phyloP scores from a whole-genome alignment of 108 stramenopile genomes.

The Skeletonema menzelii region DNA sequence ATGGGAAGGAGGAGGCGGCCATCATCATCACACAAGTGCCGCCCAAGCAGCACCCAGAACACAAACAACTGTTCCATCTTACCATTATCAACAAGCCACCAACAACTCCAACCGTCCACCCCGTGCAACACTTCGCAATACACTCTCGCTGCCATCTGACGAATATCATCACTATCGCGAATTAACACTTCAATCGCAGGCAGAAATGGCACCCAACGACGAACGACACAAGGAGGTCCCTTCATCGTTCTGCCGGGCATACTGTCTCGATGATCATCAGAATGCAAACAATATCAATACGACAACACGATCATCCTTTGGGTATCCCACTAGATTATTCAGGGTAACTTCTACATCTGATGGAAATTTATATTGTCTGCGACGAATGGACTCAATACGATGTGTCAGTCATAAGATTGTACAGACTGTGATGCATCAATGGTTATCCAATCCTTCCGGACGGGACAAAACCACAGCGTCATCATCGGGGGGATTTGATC shows the following conservation, averaged over 20 bases:
- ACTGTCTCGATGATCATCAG: slow-evolving; percentile 35
- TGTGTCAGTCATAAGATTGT: slow-evolving; percentile 82
- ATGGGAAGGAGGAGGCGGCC: slow-evolving; percentile 2
- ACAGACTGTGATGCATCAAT: slow-evolving; percentile 63
- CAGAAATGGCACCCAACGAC: slow-evolving; percentile 76
- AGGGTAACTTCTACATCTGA: slow-evolving; percentile 71
- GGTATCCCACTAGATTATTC: slow-evolving; percentile 68
- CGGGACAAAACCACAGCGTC: slow-evolving; percentile 1
- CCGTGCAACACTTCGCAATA: slow-evolving; percentile 50
- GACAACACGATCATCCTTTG: slow-evolving; percentile 71
- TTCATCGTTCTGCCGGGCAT: slow-evolving; percentile 41
- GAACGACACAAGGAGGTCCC: slow-evolving; percentile 60
- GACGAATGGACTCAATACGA: slow-evolving; percentile 87
- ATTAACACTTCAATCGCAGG: slow-evolving; percentile 46
- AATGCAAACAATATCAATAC: slow-evolving; percentile 7
- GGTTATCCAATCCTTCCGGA: slow-evolving; percentile 41
- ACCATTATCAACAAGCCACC: slow-evolving; percentile 17
- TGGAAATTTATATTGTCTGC: slow-evolving; percentile 78
- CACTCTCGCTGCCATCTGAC: slow-evolving; percentile 58
- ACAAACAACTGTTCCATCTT: slow-evolving; percentile 33
- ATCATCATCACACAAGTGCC: background rate
- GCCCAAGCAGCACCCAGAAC: slow-evolving; percentile 36
- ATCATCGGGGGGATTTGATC: slow-evolving; percentile 41
- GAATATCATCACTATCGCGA: slow-evolving; percentile 62
- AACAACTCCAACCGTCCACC: slow-evolving; percentile 11